Evolutionary conservation across 192 early-diverging fungal species (phyloP), one percentile per base, ranked within the genome.

Genomic region (Coemansia sp.): DNA sequence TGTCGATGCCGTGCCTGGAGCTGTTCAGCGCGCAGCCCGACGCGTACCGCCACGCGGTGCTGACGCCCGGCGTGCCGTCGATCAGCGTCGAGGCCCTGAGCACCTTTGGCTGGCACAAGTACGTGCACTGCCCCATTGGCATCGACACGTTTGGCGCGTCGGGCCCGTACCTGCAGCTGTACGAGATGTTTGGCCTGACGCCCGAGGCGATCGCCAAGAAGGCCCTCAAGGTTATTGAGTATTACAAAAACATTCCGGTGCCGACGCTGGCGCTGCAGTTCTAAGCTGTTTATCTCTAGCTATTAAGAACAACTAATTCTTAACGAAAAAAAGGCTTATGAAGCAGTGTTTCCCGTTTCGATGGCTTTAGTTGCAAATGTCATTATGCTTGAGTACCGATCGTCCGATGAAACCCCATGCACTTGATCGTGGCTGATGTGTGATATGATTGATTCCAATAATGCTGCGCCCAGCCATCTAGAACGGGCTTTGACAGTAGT

Each of bases 1-100:
- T 98, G 7, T 98, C 96, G 27, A 86, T 96, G 84, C 96, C 96
- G 26, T 97, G 86, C 43, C 80, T 84, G 62, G 90, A 90, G 59
- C 79, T 95, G 48, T 97, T 96, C 52, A 87, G 88, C 34, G 86
- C 85, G 43, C 94, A 98, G 72, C 38, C 81, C 1, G 60, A 79
- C n/a, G 85, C 81, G 22, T 98, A 98, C 81, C 80, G 84, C 58
- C 77, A 84, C 25, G 67, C 70, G 8, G 93, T 98, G n/a, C 80
- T 98, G 45, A 76, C 83, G 0, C 74, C 80, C 15, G 89, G 89
- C 9, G 67, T 95, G 30, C 94, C 93, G 1, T 76, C 86, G n/a
- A 74, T 95, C 43, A 88, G 85, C 61, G 85, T 95, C 31, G 95
- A 98, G 78, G 93, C 90, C 2, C 67, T 91, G 68, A 49, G 79